Percentiles rank a stretch among this genome's conserved stretches.
phyloP scores from a whole-genome alignment of 2,329 filamentous ascomycete species.

The Rasamsonia emersonii region DNA sequence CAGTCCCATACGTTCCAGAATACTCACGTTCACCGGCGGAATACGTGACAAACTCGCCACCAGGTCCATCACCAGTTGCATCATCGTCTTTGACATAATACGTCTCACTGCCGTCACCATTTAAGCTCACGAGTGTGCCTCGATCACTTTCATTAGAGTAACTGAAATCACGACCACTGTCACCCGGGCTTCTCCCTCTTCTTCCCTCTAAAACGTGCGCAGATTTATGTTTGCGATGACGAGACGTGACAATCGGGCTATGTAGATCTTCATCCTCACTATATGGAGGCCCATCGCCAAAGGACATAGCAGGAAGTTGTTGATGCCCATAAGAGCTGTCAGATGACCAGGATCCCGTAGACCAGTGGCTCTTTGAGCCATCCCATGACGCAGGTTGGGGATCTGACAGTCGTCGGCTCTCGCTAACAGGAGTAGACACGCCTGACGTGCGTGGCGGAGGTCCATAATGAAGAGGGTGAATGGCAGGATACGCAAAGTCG shows the following conservation, averaged over 20 bases:
- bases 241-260: constrained; percentile 74
- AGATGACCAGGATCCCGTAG: constrained; percentile 39
- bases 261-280: constrained; percentile 94
- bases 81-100: constrained; percentile 65
- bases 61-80: constrained; percentile 56
- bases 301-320: constrained; percentile 72
- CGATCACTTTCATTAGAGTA: constrained; percentile 49
- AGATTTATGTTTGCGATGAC: constrained; percentile 80
- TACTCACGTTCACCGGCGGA: constrained; percentile 56
- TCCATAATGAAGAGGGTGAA: constrained; percentile 87
- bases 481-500: constrained; percentile 83
- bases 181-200: constrained; percentile 41
- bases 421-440: constrained; percentile 76
- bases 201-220: constrained; percentile 29
- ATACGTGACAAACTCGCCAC: constrained; percentile 74
- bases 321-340: constrained; percentile 52
- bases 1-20: constrained; percentile 40
- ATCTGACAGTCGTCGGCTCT: constrained; percentile 73
- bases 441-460: constrained; percentile 73
- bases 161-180: constrained; percentile 29
- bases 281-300: constrained; percentile 82
- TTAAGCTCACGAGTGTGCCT: constrained; percentile 58
- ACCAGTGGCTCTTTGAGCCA: constrained; percentile 51
- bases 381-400: constrained; percentile 68
- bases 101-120: constrained; percentile 62